Base-by-base conservation (phyloP, 192 early-diverging fungal species). In the Chytriomyces sp. region DNA sequence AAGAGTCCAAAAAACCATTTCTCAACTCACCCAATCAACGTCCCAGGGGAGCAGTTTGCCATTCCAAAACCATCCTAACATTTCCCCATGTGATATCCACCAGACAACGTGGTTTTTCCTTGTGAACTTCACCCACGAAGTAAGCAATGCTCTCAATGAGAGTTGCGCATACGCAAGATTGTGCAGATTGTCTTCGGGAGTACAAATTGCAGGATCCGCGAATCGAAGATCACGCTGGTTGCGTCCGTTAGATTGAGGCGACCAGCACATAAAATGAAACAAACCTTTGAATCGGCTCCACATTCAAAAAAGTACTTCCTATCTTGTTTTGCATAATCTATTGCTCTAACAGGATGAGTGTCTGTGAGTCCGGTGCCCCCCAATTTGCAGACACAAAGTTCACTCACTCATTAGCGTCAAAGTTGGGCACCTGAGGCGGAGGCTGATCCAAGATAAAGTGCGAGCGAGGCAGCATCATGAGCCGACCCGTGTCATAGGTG, bases 61-160 rank as follows among this genome's bases (percentile, higher is more conserved):
- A 40, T 74, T 74, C 74, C 78, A 83, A 52, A 62, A 78, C 81
- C 81, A 83, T 26, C 81, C 81, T 32, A 83, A 59, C 25, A 83
- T 52, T 6, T 68, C 59, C 1, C 81, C 81, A 58, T 83, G 78
- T 4, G 60, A 34, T 7, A 83, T 58, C 81, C 81, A 83, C 57
- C 60, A 72, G 0, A 64, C 61, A 36, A 82, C 76, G 30, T 60
- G 31, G 38, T 74, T 28, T 33, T 66, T 19, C 26, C 79, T 62
- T 19, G 75, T 33, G 54, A 78, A 82, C 19, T 25, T 22, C 12
- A 72, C 30, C 72, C 72, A 80, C 22, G 54, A 34, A 2, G 34
- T 34, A 3, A 75, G 56, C 0, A 38, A 12, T 17, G 32, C 19
- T 10, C 7, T 10, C 31, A 68, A 39, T n/a, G 32, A 19, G 54